A percentile compares a stretch with the other conserved stretches of the same genome.
Conservation (phyloP, 306 rosid species). For the Prunus mongolica region DNA sequence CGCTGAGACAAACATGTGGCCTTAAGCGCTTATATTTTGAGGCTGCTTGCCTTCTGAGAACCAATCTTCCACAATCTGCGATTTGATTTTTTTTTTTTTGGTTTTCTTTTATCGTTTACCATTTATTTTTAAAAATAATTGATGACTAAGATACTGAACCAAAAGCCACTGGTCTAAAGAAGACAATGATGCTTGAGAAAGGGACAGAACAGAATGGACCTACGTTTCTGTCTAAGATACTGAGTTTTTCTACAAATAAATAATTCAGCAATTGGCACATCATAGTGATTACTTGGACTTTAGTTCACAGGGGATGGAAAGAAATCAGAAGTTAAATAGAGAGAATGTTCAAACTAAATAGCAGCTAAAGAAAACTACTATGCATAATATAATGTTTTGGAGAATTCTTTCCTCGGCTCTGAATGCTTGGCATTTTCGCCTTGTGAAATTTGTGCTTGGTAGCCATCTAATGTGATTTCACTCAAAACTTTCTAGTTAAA, state of each 20-base stretch:
- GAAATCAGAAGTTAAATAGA: too few relatives aligned
- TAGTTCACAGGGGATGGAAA: too few relatives aligned
- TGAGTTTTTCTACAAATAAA: neutral
- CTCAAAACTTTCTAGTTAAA: neutral
- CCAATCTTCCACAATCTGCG: neutral
- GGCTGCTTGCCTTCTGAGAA: neutral
- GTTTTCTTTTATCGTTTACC: neutral
- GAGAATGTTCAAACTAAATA: too few relatives aligned
- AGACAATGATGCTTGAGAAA: neutral
- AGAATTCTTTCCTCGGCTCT: too few relatives aligned
- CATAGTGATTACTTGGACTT: neutral
- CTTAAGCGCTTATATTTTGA: neutral
- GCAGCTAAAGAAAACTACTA: too few relatives aligned
- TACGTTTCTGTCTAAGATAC: neutral
- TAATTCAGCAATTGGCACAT: neutral
- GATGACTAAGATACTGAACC: neutral
- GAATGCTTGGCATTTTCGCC: too few relatives aligned
- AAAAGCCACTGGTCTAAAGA: neutral
- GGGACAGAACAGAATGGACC: neutral
- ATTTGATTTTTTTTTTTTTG: too few relatives aligned
- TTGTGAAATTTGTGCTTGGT: neutral
- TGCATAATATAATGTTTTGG: too few relatives aligned
- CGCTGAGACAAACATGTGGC: constrained; percentile 8
- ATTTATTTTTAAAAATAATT: neutral
- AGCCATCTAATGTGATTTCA: neutral